Conservation (phyloP, 139 green algal species). For the Chlorella sp. region DNA sequence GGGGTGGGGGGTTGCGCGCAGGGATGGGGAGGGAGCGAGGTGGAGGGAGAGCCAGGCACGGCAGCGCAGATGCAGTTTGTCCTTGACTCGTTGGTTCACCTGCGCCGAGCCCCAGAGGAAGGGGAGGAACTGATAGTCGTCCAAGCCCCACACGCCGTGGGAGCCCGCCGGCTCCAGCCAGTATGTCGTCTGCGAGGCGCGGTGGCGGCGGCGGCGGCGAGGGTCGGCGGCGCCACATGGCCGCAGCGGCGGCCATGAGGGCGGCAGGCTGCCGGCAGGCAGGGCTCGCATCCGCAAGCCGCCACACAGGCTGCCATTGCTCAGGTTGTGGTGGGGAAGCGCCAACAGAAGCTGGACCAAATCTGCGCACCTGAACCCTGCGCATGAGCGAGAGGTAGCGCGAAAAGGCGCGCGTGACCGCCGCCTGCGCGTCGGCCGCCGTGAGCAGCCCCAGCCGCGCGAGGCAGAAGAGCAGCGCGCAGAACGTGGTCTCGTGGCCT, state of each 20-base stretch:
- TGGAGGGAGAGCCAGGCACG: background rate
- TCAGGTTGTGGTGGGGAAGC: too few relatives aligned
- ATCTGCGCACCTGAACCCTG: constrained; percentile 67
- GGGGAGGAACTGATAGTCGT: constrained; percentile 98
- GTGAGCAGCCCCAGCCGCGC: constrained; percentile 76
- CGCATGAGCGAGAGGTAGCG: constrained; percentile 94
- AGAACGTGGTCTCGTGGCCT: constrained; percentile 95
- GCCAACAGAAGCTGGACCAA: too few relatives aligned
- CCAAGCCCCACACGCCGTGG: constrained; percentile 97
- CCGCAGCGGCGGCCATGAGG: too few relatives aligned
- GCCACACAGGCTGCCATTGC: too few relatives aligned
- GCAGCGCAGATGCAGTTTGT: background rate
- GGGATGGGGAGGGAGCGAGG: background rate
- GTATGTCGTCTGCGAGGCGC: constrained; percentile 74
- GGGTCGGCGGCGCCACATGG: too few relatives aligned
- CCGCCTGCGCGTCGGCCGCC: constrained; percentile 29
- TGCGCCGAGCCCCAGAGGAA: constrained; percentile 90
- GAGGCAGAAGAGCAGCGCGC: constrained; percentile 90
- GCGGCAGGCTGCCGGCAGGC: too few relatives aligned
- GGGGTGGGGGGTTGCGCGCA: background rate
- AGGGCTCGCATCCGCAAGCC: too few relatives aligned
- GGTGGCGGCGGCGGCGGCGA: too few relatives aligned
- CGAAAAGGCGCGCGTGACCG: constrained; percentile 57
- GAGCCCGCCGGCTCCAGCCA: constrained; percentile 95
- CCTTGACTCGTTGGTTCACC: constrained; percentile 22